Percentiles rank a stretch among this genome's conserved stretches.
Conservation (phyloP, 345 rosid genomes). For the Chamaenerion angustifolium region DNA sequence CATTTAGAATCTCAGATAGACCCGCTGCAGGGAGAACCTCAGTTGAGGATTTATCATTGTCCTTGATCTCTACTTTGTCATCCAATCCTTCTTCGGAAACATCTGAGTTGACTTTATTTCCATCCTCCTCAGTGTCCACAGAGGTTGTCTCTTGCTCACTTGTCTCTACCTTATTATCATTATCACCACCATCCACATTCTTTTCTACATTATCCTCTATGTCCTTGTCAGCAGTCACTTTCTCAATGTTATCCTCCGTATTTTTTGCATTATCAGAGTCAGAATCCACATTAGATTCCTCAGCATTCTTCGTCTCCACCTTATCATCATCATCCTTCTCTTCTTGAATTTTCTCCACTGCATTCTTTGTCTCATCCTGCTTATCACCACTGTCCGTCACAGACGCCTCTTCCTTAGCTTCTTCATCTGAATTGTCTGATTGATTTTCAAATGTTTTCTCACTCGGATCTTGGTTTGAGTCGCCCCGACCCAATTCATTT, state of each 20-base stretch:
- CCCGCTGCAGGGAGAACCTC: slow-evolving; percentile 32
- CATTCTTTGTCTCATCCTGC: not conserved
- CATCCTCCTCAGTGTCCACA: too few species aligned
- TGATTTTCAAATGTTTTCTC: slow-evolving; percentile 4
- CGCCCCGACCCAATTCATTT: slow-evolving; percentile 11
- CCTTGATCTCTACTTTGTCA: too few species aligned
- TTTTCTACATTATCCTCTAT: slow-evolving; percentile 6
- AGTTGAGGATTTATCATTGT: not conserved
- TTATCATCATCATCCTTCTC: too few species aligned
- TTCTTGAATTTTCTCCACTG: slow-evolving; percentile 1
- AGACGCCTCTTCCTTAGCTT: not conserved
- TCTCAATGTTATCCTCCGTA: slow-evolving; percentile 16
- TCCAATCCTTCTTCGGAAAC: too few species aligned
- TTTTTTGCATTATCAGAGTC: not conserved
- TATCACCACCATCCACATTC: too few species aligned
- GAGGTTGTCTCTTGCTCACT: too few species aligned
- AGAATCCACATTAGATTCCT: slow-evolving; percentile 9
- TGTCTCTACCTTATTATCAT: too few species aligned
- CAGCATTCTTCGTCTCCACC: too few species aligned
- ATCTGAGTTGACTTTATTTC: too few species aligned
- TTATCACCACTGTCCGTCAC: not conserved
- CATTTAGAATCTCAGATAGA: slow-evolving; percentile 53
- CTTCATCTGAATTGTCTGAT: not conserved
- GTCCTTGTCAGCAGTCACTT: slow-evolving; percentile 13
- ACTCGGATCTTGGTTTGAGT: not conserved